Evolutionary conservation across 2,329 filamentous ascomycete genomes (phyloP), one percentile per base, ranked within the genome.

Genomic region (Pestalotiopsis sp.): DNA sequence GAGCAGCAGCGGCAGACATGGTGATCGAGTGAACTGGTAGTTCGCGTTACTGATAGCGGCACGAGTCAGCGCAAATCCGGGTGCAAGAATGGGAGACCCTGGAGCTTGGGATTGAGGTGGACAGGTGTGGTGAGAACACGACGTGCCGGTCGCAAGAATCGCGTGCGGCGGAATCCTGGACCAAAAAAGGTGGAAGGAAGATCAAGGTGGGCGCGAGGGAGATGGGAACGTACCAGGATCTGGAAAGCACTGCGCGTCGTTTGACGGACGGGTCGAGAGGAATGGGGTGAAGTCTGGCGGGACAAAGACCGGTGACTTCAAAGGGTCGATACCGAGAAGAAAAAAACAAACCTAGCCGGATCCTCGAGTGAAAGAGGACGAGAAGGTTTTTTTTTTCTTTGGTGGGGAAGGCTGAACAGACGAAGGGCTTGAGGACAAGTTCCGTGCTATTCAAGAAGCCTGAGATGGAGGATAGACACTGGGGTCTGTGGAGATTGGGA

Each of bases 1-100:
- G 80, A 75, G 85, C 79, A 81, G 85, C 82, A 82, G 87, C 82
- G 79, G 86, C 84, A 83, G 89, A 86, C 89, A 92, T 92, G 82
- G 73, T 76, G 75, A 71, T 68, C 67, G 64, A 72, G 65, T 66
- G 73, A 69, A 74, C 72, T 74, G 27, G 67, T 72, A 75, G 70
- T 52, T 66, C 20, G 31, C 41, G 58, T 27, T 67, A 65, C 49
- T 52, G 62, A 61, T 14, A 57, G 14, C 23, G 27, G 27, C 27
- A 59, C 59, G 58, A 39, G 58, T 49, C 23, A 52, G 56, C 31
- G 45, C 45, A 52, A 52, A n/a, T n/a, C 45, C 45, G 31, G 31
- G 31, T 36, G 31, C 31, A n/a, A 52, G 14, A n/a, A 52, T 52
- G 5, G 6, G 4, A 52, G 17, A 4, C 14, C 41, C 7, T 49